phyloP scores from a whole-genome alignment of 2,329 filamentous ascomycete species.

The Immersiporthe knoxdaviesiana region DNA sequence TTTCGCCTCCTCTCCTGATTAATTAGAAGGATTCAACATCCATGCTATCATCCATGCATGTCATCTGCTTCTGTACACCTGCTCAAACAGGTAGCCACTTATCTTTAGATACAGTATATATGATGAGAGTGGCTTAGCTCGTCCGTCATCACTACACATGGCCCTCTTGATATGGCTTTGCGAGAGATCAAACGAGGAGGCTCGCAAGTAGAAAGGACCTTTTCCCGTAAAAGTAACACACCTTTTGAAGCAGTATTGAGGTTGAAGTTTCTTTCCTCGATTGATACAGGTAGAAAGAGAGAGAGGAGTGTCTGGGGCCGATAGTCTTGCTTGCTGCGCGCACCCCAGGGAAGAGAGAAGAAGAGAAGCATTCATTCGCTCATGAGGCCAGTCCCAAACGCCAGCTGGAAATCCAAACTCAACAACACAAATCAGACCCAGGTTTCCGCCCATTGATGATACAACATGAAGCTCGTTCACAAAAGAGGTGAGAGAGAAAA shows the following conservation, averaged over 20 bases:
- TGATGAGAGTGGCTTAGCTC: too few relatives aligned
- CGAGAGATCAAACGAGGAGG: too few relatives aligned
- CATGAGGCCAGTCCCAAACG: not conserved
- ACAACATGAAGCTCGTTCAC: not conserved
- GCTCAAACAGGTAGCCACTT: too few relatives aligned
- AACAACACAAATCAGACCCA: not conserved
- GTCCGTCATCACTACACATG: too few relatives aligned
- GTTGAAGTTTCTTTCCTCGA: not conserved
- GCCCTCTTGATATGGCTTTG: not conserved
- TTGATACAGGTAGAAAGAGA: constrained; percentile 10
- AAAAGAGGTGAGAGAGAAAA: not conserved
- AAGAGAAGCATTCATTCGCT: constrained; percentile 1
- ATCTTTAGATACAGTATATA: too few relatives aligned
- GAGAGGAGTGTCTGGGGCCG: constrained; percentile 7
- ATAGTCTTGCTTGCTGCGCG: not conserved
- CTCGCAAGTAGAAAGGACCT: too few relatives aligned
- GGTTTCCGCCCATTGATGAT: not conserved
- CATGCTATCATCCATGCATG: too few relatives aligned
- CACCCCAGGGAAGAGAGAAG: not conserved
- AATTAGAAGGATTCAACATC: not conserved
- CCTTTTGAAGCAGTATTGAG: not conserved
- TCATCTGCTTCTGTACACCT: too few relatives aligned
- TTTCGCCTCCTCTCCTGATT: not conserved
- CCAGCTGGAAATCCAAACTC: not conserved
- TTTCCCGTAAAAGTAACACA: too few relatives aligned